Percentiles rank a stretch among this genome's conserved stretches.
Conservation (phyloP, 2,329 filamentous ascomycete genomes). For the Botrytis sinoallii region DNA sequence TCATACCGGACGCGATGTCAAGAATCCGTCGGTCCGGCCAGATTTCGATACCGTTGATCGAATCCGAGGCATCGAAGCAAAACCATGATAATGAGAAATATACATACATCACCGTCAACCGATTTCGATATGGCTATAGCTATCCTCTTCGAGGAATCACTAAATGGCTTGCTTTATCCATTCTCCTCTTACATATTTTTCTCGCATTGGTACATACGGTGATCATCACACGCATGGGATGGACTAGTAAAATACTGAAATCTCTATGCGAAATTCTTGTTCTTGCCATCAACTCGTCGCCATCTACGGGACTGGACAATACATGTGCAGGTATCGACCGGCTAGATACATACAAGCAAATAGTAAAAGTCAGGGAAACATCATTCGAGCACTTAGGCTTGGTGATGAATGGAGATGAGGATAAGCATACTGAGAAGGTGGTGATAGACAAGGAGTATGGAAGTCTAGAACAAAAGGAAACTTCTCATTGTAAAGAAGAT, state of each 20-base stretch:
- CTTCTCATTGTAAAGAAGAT: background rate
- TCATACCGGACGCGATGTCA: no score
- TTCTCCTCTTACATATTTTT: background rate
- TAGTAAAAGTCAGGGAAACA: background rate
- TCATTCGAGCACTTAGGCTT: background rate
- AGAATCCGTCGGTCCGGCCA: no score
- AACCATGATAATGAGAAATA: background rate
- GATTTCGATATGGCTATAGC: background rate
- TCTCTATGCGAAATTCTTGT: background rate
- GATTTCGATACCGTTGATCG: no score
- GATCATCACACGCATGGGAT: background rate
- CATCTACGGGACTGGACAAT: background rate
- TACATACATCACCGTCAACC: background rate
- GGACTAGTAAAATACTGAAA: background rate
- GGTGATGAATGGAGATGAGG: background rate
- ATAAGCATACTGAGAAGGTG: background rate
- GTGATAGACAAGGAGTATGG: background rate
- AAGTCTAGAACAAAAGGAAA: background rate
- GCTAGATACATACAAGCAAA: background rate
- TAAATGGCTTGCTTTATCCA: background rate
- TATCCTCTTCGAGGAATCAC: background rate
- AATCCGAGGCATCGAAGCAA: background rate
- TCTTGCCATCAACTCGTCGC: background rate
- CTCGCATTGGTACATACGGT: background rate
- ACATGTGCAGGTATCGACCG: background rate